Conservation (phyloP, 495 filamentous ascomycete genomes). For the Baudoinia panamericana region DNA sequence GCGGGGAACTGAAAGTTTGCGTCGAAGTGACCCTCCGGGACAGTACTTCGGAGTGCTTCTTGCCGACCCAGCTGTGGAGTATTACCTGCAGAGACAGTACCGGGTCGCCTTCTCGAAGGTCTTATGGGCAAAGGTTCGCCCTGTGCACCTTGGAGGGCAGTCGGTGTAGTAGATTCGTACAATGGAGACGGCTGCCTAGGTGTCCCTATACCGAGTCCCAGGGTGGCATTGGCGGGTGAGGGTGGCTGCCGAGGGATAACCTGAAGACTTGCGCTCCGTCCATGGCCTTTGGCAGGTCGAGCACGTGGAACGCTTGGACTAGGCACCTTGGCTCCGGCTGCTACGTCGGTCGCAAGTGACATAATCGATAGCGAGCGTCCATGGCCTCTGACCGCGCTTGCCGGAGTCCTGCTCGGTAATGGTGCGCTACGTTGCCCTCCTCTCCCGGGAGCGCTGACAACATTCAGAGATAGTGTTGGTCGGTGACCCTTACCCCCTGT, state of each 20-base stretch:
- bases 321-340: slow-evolving; percentile 4
- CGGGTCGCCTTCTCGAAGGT: slow-evolving; percentile 9
- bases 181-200: slow-evolving; percentile 21
- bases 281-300: slow-evolving; percentile 50
- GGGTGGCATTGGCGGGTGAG: neutral
- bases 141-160: slow-evolving; percentile 1
- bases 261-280: slow-evolving; percentile 72
- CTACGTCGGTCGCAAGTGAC: slow-evolving; percentile 57
- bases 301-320: slow-evolving; percentile 2
- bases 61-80: slow-evolving; percentile 14
- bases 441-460: slow-evolving; percentile 29
- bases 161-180: slow-evolving; percentile 15
- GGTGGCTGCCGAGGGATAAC: slow-evolving; percentile 38
- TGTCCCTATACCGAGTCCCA: neutral
- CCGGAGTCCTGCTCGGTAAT: slow-evolving; percentile 14
- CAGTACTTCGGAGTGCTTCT: neutral
- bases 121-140: slow-evolving; percentile 3
- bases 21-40: neutral
- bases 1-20: slow-evolving; percentile 52
- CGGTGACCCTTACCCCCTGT: slow-evolving; percentile 38
- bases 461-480: slow-evolving; percentile 45
- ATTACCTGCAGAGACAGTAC: slow-evolving; percentile 11
- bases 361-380: slow-evolving; percentile 88
- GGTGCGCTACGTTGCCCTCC: slow-evolving; percentile 16
- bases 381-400: slow-evolving; percentile 34